Conservation (phyloP, 441 rosid genomes). For the Gossypium gossypioides region DNA sequence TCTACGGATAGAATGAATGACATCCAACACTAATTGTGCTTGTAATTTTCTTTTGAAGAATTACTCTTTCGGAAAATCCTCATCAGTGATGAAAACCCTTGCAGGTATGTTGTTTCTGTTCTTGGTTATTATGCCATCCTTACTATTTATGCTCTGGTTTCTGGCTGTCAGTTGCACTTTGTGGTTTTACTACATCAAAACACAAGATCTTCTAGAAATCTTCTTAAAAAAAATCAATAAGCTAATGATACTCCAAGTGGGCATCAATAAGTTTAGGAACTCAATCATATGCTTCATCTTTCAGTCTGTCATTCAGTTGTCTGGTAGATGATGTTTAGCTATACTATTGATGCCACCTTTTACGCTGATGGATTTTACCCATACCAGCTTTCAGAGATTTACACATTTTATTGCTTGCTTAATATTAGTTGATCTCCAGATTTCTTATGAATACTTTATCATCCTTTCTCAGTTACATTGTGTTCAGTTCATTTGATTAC, state of each 20-base stretch:
- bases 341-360: not conserved
- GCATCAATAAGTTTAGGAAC: not conserved
- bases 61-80: constrained; percentile 85
- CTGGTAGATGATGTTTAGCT: not conserved
- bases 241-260: not conserved
- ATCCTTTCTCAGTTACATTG: not conserved
- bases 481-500: not conserved
- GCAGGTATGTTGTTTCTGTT: constrained; percentile 53
- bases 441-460: not conserved
- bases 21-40: constrained; percentile 14
- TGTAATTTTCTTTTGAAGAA: constrained; percentile 43
- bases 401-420: not conserved
- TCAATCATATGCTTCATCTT: not conserved
- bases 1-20: constrained; percentile 1
- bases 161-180: not conserved
- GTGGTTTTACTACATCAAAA: not conserved
- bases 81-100: constrained; percentile 80
- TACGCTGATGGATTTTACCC: not conserved
- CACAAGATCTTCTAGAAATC: not conserved
- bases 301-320: constrained; percentile 1
- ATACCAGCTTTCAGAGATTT: not conserved
- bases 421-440: not conserved
- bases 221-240: too few species aligned
- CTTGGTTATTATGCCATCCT: constrained; percentile 7
- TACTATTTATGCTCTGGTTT: constrained; percentile 7